phyloP scores from a whole-genome alignment of 164 flowering plant genomes.

The Annona cherimola region DNA sequence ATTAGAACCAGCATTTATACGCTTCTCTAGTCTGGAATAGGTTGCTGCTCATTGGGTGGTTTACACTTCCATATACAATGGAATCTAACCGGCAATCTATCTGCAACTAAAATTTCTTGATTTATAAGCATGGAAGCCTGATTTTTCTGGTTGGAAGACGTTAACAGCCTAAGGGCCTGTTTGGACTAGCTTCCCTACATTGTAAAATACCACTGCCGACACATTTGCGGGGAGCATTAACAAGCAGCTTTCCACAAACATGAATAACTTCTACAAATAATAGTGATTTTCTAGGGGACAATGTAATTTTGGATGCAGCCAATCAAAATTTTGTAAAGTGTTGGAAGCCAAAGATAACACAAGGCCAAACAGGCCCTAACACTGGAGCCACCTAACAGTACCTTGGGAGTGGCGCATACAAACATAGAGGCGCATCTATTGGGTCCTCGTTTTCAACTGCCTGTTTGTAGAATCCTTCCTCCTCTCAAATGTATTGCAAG shows the following conservation, averaged over 20 bases:
- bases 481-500: background rate
- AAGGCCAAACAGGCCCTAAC: too few relatives aligned
- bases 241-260: too few relatives aligned
- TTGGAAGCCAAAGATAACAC: too few relatives aligned
- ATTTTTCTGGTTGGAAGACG: background rate
- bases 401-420: background rate
- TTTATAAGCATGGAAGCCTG: background rate
- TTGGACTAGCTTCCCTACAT: too few relatives aligned
- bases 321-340: too few relatives aligned
- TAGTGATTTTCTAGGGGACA: too few relatives aligned
- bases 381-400: too few relatives aligned
- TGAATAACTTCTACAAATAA: too few relatives aligned
- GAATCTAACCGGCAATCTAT: background rate
- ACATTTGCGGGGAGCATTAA: too few relatives aligned
- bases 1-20: background rate
- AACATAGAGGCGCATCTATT: background rate
- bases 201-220: too few relatives aligned
- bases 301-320: too few relatives aligned
- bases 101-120: background rate
- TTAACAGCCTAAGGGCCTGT: background rate
- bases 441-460: background rate
- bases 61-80: background rate
- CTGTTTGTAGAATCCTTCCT: background rate
- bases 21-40: background rate
- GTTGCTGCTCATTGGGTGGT: background rate